Conservation (phyloP, 2,329 filamentous ascomycete species). For the Nemania abortiva region DNA sequence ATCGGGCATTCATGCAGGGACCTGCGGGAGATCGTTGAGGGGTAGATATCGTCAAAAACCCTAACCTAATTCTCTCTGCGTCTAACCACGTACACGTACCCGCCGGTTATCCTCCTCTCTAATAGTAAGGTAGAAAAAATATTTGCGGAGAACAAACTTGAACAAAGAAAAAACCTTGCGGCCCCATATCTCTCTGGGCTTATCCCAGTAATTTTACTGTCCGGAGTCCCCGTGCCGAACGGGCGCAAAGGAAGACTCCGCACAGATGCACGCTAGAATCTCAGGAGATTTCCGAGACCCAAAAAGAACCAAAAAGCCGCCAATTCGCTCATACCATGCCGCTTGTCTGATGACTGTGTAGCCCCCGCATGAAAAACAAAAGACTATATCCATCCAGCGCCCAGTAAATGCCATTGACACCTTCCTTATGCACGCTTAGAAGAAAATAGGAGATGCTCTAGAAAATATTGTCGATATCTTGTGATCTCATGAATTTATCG, state of each 20-base stretch:
- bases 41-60: constrained; percentile 15
- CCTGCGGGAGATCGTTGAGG: constrained; percentile 26
- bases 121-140: background rate
- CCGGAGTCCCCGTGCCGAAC: constrained; percentile 5
- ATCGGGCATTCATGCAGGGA: constrained; percentile 33
- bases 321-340: constrained; percentile 23
- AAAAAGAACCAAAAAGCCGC: background rate
- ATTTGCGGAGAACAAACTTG: background rate
- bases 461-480: constrained; percentile 7
- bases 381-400: constrained; percentile 15
- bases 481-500: constrained; percentile 2
- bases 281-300: background rate
- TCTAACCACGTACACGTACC: no score
- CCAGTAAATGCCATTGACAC: constrained; percentile 24
- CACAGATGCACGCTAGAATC: constrained; percentile 17
- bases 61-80: background rate
- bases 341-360: background rate
- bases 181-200: constrained; percentile 8
- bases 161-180: constrained; percentile 28
- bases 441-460: background rate
- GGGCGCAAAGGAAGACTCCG: constrained; percentile 16
- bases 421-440: constrained; percentile 10
- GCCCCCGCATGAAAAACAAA: constrained; percentile 13
- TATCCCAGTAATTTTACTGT: background rate
- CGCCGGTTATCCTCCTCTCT: constrained; percentile 1